Evolutionary conservation across 352 stramenopile species (phyloP).

Genomic region (Thalassiosira mediterranea): DNA sequence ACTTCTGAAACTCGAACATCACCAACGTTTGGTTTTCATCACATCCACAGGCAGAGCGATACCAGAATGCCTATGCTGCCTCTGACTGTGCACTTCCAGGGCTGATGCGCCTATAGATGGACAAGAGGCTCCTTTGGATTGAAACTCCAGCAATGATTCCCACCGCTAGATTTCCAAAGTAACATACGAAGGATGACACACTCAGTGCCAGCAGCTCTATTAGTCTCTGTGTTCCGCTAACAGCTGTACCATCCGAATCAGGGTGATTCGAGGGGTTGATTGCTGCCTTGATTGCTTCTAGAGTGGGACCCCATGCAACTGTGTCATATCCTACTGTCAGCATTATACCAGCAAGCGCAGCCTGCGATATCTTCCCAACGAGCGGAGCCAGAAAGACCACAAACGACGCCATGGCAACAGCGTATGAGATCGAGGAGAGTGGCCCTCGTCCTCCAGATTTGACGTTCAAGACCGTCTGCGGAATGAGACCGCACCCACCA

Average conservation of each 20-base stretch:
- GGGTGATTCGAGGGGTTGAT: slow-evolving; percentile 31
- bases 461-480: slow-evolving; percentile 53
- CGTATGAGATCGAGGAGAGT: slow-evolving; percentile 43
- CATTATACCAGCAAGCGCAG: slow-evolving; percentile 49
- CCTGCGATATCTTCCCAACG: slow-evolving; percentile 41
- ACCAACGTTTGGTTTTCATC: no score
- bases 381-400: slow-evolving; percentile 42
- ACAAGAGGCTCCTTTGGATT: slow-evolving; percentile 35
- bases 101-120: slow-evolving; percentile 12
- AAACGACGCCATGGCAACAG: slow-evolving; percentile 45
- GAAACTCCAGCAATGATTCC: slow-evolving; percentile 45
- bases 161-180: slow-evolving; percentile 47
- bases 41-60: no score
- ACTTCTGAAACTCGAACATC: no score
- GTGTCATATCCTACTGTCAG: slow-evolving; percentile 50
- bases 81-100: not conserved
- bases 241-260: slow-evolving; percentile 7
- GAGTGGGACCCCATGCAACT: slow-evolving; percentile 32
- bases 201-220: slow-evolving; percentile 36
- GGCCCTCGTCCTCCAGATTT: slow-evolving; percentile 43
- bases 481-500: slow-evolving; percentile 51
- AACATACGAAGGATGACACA: slow-evolving; percentile 44
- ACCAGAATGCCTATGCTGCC: no score
- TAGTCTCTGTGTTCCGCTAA: slow-evolving; percentile 15
- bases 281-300: slow-evolving; percentile 27